Percentiles rank a stretch among this genome's conserved stretches.
Evolutionary conservation across 1,284 basidiomycete species (phyloP).

Genomic region (Trichosporon sp.): DNA sequence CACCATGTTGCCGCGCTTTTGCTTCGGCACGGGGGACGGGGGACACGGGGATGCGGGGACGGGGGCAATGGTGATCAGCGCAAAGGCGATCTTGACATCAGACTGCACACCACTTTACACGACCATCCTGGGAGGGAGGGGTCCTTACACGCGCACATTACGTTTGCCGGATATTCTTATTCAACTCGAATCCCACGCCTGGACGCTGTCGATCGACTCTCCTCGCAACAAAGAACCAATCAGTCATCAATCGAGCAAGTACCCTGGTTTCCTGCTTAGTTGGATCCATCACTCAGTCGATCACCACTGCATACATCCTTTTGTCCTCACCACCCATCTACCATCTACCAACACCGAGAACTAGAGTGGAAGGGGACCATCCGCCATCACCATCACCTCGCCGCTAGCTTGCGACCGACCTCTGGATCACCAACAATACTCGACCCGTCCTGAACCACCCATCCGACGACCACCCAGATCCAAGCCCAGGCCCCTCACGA

Average conservation of each 20-base stretch:
- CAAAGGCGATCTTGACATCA: neutral
- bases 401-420: neutral
- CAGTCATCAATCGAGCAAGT: slow-evolving; percentile 1
- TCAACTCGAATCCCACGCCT: slow-evolving; percentile 1
- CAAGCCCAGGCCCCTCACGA: slow-evolving; percentile 1
- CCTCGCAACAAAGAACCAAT: neutral
- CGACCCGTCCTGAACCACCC: neutral
- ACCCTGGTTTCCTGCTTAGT: neutral
- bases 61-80: no score
- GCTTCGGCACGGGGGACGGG: no score
- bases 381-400: neutral
- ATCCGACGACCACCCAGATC: neutral
- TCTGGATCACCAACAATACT: neutral
- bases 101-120: neutral
- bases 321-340: neutral
- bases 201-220: neutral
- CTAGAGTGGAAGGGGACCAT: slow-evolving; percentile 8
- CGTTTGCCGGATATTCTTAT: slow-evolving; percentile 7
- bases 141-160: neutral
- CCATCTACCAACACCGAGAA: neutral
- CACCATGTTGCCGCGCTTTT: neutral
- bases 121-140: slow-evolving; percentile 15
- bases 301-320: neutral
- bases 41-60: no score
- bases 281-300: slow-evolving; percentile 11